phyloP scores from a whole-genome alignment of 768 basidiomycete genomes.

The Auricularia heimuer region DNA sequence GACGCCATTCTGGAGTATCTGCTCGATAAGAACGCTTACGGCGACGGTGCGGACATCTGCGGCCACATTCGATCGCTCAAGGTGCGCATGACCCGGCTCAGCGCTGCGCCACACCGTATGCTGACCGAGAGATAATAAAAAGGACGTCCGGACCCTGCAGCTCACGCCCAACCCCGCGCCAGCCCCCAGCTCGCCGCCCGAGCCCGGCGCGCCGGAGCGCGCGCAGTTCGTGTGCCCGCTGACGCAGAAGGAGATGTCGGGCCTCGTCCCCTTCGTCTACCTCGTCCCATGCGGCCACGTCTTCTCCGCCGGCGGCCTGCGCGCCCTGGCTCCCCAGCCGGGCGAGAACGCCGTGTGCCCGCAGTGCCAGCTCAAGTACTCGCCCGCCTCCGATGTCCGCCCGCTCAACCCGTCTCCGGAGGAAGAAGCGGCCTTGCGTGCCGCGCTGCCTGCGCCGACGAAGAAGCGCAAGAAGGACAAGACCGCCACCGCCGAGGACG shows the following conservation, averaged over 20 bases:
- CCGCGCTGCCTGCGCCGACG: constrained; percentile 30
- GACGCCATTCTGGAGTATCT: constrained; percentile 88
- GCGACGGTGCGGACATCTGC: constrained; percentile 87
- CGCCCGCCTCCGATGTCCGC: constrained; percentile 43
- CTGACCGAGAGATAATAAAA: neutral
- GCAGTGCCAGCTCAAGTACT: constrained; percentile 63
- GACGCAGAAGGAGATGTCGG: constrained; percentile 92
- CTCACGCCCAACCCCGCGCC: constrained; percentile 67
- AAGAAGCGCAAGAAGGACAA: constrained; percentile 33
- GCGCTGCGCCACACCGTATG: neutral
- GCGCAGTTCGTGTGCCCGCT: constrained; percentile 85
- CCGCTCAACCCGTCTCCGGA: constrained; percentile 60
- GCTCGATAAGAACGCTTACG: constrained; percentile 71
- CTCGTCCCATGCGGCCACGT: constrained; percentile 81
- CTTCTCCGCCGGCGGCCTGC: constrained; percentile 77
- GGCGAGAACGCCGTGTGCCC: constrained; percentile 44
- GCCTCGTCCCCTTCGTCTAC: constrained; percentile 79
- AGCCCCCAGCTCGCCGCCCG: constrained; percentile 22
- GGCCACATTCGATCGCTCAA: constrained; percentile 86
- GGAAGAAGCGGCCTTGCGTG: constrained; percentile 51
- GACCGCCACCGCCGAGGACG: constrained; percentile 11
- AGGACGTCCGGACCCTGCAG: constrained; percentile 82
- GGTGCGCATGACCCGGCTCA: constrained; percentile 35
- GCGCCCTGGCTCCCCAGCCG: constrained; percentile 41
- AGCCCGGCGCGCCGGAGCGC: constrained; percentile 32